Base-by-base conservation (phyloP, 352 stramenopile species). In the Blastocystis sp. region DNA sequence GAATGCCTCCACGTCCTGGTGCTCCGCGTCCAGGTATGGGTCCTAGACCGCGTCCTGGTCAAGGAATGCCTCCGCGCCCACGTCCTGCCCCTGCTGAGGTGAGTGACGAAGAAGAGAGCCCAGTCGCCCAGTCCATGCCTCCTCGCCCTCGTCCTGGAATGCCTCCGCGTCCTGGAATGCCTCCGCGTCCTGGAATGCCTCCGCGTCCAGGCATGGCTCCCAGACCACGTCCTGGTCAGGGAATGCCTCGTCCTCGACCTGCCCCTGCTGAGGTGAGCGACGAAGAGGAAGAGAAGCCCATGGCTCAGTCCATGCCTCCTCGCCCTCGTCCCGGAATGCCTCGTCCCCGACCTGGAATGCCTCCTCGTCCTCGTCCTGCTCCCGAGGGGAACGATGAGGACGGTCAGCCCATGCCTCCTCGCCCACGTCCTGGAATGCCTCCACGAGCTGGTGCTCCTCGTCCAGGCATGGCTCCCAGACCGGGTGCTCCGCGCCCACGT, bases 21-120 rank as follows among this genome's bases (percentile, higher is more conserved):
- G 69, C 69, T 80, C 73, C 56, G 47, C 73, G 73, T 69, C 73
- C 73, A 29, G 43, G 39, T 0, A 84, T 84, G 73, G 47, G 73
- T n/a, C 73, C 73, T 68, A 64, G 73, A 64, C 69, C 69, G 4
- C 15, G 63, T 39, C 66, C 66, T 77, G 29, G 66, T n/a, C 50
- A 13, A n/a, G 62, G 62, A 34, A 84, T 84, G 73, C 23, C 20
- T n/a, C 73, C 73, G 11, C 23, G 73, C 45, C 73, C 73, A 6
- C 11, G 73, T 5, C 73, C 73, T 50, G n/a, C 20, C 11, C 11
- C 50, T 59, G 50, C 50, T 59, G 50, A 59, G 1, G 73, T 66
- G 34, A 43, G 47, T 15, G 45, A 50, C 73, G 37, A 41, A 62
- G 73, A 69, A 29, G 43, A 37, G 37, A 53, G n/a, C 69, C 69